These are phyloP conservation scores for Spathaspora arborariae DNA, from an alignment of 805 yeast genomes.

Conservation along the genomic window DNA sequence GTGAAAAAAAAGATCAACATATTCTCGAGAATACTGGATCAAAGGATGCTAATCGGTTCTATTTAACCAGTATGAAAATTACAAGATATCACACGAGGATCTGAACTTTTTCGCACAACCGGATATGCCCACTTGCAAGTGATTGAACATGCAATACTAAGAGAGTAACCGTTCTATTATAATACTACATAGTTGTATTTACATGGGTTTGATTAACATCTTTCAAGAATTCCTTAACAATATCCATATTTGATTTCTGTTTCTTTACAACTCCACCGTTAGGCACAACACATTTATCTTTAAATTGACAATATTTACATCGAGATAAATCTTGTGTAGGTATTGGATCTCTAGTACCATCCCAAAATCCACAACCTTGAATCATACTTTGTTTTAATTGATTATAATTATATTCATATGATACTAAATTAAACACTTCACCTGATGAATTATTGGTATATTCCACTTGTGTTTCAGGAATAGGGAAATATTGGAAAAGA, in stretches of 20 bases:
- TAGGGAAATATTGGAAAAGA: constrained; percentile 30
- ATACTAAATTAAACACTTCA: constrained; percentile 33
- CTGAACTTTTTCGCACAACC: too few relatives aligned
- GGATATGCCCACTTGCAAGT: too few relatives aligned
- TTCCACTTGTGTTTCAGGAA: constrained; percentile 48
- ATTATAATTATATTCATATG: constrained; percentile 33
- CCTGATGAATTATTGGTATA: constrained; percentile 39
- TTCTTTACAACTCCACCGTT: constrained; percentile 9
- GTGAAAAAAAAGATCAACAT: too few relatives aligned
- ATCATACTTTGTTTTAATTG: constrained; percentile 25
- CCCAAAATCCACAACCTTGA: constrained; percentile 50
- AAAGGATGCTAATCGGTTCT: too few relatives aligned
- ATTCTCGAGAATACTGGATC: too few relatives aligned
- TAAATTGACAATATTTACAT: constrained; percentile 57
- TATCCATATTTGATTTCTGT: neutral
- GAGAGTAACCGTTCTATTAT: too few relatives aligned
- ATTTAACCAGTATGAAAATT: too few relatives aligned
- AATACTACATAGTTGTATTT: too few relatives aligned
- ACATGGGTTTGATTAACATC: too few relatives aligned
- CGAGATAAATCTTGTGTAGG: constrained; percentile 37
- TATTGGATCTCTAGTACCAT: constrained; percentile 50
- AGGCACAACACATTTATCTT: constrained; percentile 20
- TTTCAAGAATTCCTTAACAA: constrained; percentile 7
- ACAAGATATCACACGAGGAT: too few relatives aligned
- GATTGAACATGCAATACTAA: too few relatives aligned